phyloP scores from a whole-genome alignment of 164 flowering plant species.

The Brasenia schreberi region DNA sequence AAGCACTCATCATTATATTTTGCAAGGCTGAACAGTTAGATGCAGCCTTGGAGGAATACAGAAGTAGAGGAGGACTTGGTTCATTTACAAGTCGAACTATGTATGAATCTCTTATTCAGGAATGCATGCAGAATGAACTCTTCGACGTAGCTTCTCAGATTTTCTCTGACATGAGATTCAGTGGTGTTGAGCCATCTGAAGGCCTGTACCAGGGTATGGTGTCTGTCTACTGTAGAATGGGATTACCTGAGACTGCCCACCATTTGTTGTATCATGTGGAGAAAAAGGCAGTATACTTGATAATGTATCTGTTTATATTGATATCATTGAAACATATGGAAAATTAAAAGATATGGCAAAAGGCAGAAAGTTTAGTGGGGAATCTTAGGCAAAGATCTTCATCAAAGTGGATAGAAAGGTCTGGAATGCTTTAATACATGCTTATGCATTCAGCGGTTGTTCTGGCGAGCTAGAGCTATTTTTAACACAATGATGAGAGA shows the following conservation, averaged over 20 bases:
- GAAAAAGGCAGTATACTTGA: background rate
- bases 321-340: constrained; percentile 64
- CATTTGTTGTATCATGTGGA: constrained; percentile 40
- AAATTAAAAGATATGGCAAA: constrained; percentile 51
- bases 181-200: constrained; percentile 42
- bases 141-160: constrained; percentile 69
- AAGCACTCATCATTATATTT: constrained; percentile 6
- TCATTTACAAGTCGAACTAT: constrained; percentile 28
- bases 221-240: constrained; percentile 65
- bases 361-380: constrained; percentile 70
- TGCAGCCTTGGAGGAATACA: constrained; percentile 24
- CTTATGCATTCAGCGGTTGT: too few relatives aligned
- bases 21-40: constrained; percentile 6
- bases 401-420: constrained; percentile 48
- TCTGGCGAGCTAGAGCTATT: too few relatives aligned
- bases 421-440: constrained; percentile 80
- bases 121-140: constrained; percentile 41
- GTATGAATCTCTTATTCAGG: constrained; percentile 58
- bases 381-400: constrained; percentile 33
- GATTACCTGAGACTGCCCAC: constrained; percentile 86
- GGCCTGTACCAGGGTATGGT: constrained; percentile 24
- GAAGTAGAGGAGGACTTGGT: constrained; percentile 15
- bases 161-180: constrained; percentile 69
- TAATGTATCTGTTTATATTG: constrained; percentile 29
- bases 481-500: constrained; percentile 86